A percentile compares a stretch with the other conserved stretches of the same genome.
These are phyloP conservation scores for Astraeus odoratus DNA, from an alignment of 768 basidiomycete genomes.

Conservation along the genomic window DNA sequence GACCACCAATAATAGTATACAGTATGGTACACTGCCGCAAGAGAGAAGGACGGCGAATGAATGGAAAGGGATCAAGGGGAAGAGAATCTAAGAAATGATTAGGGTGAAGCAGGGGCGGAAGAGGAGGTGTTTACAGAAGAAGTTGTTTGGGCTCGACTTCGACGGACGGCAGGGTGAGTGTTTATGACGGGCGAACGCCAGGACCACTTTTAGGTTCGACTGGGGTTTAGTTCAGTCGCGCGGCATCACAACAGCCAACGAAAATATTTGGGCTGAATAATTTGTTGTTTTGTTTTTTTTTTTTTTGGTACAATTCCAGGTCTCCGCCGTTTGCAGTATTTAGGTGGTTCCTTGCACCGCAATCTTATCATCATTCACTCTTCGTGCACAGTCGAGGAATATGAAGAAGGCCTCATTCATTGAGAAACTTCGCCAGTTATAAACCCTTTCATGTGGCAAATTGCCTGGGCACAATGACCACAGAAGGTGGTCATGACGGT, in stretches of 20 bases:
- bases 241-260: constrained; percentile 5
- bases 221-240: constrained; percentile 17
- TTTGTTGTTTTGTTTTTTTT: neutral
- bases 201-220: constrained; percentile 10
- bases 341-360: neutral
- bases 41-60: constrained; percentile 13
- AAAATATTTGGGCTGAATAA: constrained; percentile 25
- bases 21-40: constrained; percentile 11
- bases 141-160: neutral
- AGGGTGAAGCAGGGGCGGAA: neutral
- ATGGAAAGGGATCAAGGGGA: constrained; percentile 10
- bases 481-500: constrained; percentile 13
- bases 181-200: neutral
- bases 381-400: neutral
- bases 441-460: neutral
- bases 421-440: constrained; percentile 1
- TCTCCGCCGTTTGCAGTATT: neutral
- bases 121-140: constrained; percentile 3
- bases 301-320: neutral
- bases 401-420: neutral
- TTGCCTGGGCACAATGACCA: neutral
- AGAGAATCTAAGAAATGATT: constrained; percentile 12
- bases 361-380: neutral
- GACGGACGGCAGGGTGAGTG: neutral
- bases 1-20: constrained; percentile 17